Base-by-base conservation (phyloP, 495 filamentous ascomycete species). In the Podospora sp. region DNA sequence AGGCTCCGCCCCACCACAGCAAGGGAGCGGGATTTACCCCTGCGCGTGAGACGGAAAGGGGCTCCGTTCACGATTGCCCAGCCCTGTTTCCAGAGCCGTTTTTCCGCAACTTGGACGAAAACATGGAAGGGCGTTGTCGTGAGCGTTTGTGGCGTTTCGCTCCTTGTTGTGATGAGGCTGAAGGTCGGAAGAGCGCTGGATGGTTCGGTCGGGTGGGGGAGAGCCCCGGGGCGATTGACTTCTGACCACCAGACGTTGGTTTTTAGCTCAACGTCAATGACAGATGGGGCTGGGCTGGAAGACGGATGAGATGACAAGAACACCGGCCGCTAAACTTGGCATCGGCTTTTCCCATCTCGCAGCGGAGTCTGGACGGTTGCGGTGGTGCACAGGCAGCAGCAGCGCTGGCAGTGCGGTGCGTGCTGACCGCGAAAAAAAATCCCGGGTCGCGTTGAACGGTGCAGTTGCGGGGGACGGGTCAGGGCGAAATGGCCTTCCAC, bases 1-100 rank as follows among this genome's bases (percentile, higher is more conserved):
- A 67, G 24, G 25, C 65, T 60, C 50, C 40, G 56, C 65, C 65
- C 70, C 67, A 55, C 70, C 67, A 55, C 62, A 62, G n/a, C 46
- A 52, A 21, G 26, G 26, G 26, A 59, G 22, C 25, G 20, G 20
- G 20, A 11, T 9, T n/a, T 2, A 26, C 52, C 20, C 52, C 52
- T 26, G 20, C 25, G 52, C 9, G 5, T 26, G 24, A 22, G 52
- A 55, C 52, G 52, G 40, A 46, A 18, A 14, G 40, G 16, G 40
- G 11, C 40, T 46, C 40, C 40, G 40, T 46, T n/a, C 40, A 14
- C 40, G 40, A 46, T 14, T 18, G 40, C 40, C 40, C 40, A 46
- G 40, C 40, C 40, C 40, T 46, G 16, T 46, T 14, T 36, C 2
- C 51, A 22, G 51, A 24, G 26, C 12, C 53, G 53, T 25, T 24